phyloP scores from a whole-genome alignment of 495 filamentous ascomycete species.

The Bryoglossum gracile region DNA sequence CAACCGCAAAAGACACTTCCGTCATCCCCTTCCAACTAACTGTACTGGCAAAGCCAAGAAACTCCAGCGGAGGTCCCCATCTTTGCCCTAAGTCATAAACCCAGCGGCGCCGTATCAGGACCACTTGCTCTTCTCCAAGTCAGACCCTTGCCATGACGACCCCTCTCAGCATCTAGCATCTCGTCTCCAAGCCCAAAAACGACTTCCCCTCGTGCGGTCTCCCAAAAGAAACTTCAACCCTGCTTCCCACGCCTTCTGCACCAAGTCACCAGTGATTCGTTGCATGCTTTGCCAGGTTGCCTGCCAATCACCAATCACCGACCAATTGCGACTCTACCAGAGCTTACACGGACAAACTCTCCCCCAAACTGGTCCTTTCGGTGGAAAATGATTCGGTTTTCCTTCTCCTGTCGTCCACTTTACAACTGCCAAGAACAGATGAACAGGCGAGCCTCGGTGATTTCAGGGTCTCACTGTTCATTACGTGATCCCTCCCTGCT shows the following conservation, averaged over 20 bases:
- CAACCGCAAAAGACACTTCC: conserved; percentile 6
- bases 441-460: background rate
- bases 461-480: background rate
- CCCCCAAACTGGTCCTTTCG: too few relatives aligned
- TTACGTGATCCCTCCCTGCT: background rate
- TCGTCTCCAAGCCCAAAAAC: conserved; percentile 5
- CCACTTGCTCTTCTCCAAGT: background rate
- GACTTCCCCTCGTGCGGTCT: background rate
- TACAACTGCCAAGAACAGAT: background rate
- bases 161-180: background rate
- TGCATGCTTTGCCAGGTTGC: background rate
- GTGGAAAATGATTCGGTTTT: too few relatives aligned
- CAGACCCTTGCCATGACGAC: too few relatives aligned
- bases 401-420: too few relatives aligned
- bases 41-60: too few relatives aligned
- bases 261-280: too few relatives aligned
- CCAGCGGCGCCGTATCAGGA: background rate
- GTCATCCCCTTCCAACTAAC: too few relatives aligned
- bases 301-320: too few relatives aligned
- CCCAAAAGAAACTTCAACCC: background rate
- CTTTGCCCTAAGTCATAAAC: background rate
- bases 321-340: too few relatives aligned
- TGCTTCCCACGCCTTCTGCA: background rate
- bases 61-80: too few relatives aligned
- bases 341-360: too few relatives aligned